Evolutionary conservation across 306 rosid species (phyloP).

Genomic region (Malus orientalis): DNA sequence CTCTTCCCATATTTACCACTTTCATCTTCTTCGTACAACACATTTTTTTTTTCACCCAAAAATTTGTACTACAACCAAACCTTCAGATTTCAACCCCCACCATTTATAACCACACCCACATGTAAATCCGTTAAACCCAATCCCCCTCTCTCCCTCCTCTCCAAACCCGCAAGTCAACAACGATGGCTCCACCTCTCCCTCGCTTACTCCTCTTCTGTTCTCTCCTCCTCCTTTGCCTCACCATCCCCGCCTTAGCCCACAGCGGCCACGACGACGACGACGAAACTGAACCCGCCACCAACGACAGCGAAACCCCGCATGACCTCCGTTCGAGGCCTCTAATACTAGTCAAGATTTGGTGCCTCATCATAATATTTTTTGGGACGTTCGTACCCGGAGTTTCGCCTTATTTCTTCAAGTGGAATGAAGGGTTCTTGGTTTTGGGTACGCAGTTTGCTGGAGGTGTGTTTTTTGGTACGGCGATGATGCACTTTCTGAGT

Average conservation of each 20-base stretch:
- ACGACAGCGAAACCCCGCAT: not conserved
- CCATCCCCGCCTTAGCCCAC: conserved; percentile 43
- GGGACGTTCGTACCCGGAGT: conserved; percentile 66
- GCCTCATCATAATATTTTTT: conserved; percentile 44
- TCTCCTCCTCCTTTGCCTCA: conserved; percentile 21
- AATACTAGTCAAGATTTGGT: conserved; percentile 42
- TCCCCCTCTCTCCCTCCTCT: not conserved
- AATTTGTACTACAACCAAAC: not conserved
- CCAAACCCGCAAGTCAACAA: not conserved
- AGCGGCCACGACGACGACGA: conserved; percentile 33
- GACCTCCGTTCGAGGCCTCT: conserved; percentile 45
- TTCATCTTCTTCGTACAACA: not conserved
- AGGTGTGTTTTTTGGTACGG: conserved; percentile 80
- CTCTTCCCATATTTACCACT: not conserved
- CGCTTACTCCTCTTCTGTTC: not conserved
- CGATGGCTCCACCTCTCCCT: not conserved
- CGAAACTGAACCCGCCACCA: not conserved
- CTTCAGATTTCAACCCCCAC: not conserved
- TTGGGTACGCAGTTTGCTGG: conserved; percentile 88
- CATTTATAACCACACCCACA: not conserved
- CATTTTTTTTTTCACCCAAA: not conserved
- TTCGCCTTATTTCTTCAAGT: conserved; percentile 58
- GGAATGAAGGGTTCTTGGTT: conserved; percentile 75
- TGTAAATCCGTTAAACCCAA: not conserved
- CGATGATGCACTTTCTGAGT: conserved; percentile 75